These are phyloP conservation scores for Croton setiger DNA, from an alignment of 441 rosid genomes.

Conservation along the genomic window DNA sequence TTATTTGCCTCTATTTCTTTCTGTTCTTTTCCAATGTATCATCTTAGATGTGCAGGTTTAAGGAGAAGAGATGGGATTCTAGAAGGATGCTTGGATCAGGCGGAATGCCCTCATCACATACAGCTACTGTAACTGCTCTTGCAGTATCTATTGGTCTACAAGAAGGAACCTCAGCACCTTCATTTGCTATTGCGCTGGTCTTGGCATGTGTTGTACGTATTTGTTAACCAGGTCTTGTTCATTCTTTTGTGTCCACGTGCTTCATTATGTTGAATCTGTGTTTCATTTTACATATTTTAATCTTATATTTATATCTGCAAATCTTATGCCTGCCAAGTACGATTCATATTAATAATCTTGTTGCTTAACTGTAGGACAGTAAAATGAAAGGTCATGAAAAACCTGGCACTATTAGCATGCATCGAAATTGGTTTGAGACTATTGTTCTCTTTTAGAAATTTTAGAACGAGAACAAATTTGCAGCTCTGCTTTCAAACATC, in stretches of 20 bases:
- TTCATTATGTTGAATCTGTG: not conserved
- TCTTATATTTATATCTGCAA: not conserved
- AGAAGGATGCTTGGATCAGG: slow-evolving; percentile 81
- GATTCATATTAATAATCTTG: not conserved
- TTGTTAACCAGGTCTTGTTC: slow-evolving; percentile 25
- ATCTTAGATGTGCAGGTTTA: slow-evolving; percentile 49
- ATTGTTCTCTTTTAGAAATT: slow-evolving; percentile 5
- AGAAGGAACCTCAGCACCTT: slow-evolving; percentile 67
- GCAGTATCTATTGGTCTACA: slow-evolving; percentile 76
- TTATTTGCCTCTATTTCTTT: not conserved
- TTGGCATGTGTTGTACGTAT: slow-evolving; percentile 87
- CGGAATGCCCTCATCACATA: slow-evolving; percentile 97
- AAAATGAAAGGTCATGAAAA: slow-evolving; percentile 8
- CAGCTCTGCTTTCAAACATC: not conserved
- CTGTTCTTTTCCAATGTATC: slow-evolving; percentile 15
- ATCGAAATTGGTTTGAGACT: not conserved
- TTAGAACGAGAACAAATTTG: not conserved
- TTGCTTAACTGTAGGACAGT: not conserved
- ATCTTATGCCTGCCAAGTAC: not conserved
- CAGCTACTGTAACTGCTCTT: slow-evolving; percentile 85
- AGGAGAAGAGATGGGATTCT: slow-evolving; percentile 96
- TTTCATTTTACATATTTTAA: not conserved
- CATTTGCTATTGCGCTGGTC: slow-evolving; percentile 84
- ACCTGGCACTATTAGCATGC: not conserved
- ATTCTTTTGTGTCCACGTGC: slow-evolving; percentile 21